Base-by-base conservation (phyloP, 371 early-diverging fungal species). In the Apophysomyces sp. region DNA sequence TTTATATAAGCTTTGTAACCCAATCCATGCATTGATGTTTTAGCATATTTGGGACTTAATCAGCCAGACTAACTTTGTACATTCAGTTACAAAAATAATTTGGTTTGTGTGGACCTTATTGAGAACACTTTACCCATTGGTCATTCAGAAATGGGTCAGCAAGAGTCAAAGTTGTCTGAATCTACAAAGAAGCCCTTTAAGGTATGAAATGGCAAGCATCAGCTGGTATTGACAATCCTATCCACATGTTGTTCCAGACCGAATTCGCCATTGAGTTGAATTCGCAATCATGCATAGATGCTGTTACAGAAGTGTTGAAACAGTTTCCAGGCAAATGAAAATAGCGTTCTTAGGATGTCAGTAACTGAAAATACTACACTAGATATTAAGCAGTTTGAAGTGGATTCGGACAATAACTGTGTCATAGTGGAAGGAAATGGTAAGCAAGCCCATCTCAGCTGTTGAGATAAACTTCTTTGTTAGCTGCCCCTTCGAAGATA, bases 221-320 rank as follows among this genome's bases (percentile, higher is more conserved):
- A 1, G 13, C 16, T 41, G 13, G n/a, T 2, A 16, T 16, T 41
- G 18, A 41, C n/a, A 6, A 15, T 7, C 13, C 41, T 2, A 7
- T 16, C 1, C 2, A 1, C 41, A 2, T n/a, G 18, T 2, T 1
- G 11, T 2, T n/a, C 18, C 57, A 85, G 82, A 82, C 89, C 4
- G 89, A 91, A 63, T 88, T 88, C 53, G 91, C 91, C 8, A 91
- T 91, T 40, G 85, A 89, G 67, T 87, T 91, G 87, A 85, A 89
- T 6, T 91, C 91, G 52, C 77, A 84, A 66, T 79, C 84, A 28
- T 91, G 91, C 58, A 91, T 86, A 0, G 69, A 84, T 30, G 81
- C 80, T 54, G 77, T 91, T 31, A 74, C 69, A 32, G 74, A 74
- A 24, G 82, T 81, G 6, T 77, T 91, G 11, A 60, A 82, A 4